Evolutionary conservation across 23 red algal species (phyloP).

Genomic region (Gracilaria gracilis): DNA sequence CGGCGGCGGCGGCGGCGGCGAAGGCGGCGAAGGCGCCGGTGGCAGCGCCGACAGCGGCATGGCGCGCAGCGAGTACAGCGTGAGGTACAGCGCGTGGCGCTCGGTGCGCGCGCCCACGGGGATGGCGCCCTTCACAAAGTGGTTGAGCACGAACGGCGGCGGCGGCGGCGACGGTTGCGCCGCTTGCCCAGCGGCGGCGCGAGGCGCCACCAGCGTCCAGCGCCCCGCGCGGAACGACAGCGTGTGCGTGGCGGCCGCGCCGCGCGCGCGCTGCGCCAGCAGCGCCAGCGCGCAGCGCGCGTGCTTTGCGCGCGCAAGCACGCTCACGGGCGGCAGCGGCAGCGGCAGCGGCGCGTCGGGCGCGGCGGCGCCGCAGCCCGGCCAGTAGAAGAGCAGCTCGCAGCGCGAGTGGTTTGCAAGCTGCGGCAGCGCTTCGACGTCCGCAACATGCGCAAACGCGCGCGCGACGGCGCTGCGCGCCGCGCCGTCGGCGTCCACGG

Average conservation of each 20-base stretch:
- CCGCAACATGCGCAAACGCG: conserved; percentile 9
- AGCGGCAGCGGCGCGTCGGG: not conserved
- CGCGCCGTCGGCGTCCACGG: conserved; percentile 10
- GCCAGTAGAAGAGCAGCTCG: conserved; percentile 54
- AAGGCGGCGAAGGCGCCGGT: too few species aligned
- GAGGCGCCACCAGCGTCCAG: conserved; percentile 20
- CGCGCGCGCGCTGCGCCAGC: conserved; percentile 7
- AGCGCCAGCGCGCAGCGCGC: conserved; percentile 27
- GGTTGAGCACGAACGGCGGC: conserved; percentile 49
- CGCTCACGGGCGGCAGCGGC: not conserved
- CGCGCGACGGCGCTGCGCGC: not conserved
- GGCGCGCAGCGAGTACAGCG: conserved; percentile 23
- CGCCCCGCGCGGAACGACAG: conserved; percentile 37
- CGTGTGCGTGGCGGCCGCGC: not conserved
- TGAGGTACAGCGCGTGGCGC: conserved; percentile 28
- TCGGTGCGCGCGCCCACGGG: not conserved
- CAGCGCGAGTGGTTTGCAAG: not conserved
- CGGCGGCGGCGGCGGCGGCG: too few species aligned
- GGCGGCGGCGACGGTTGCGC: not conserved
- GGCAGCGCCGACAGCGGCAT: conserved; percentile 12
- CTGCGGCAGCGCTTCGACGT: not conserved
- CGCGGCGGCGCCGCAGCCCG: conserved; percentile 7
- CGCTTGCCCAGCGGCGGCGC: not conserved
- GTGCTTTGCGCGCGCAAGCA: conserved; percentile 3
- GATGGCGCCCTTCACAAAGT: conserved; percentile 37